Evolutionary conservation across 495 filamentous ascomycete genomes (phyloP).

Genomic region (Bathelium albidoporum): DNA sequence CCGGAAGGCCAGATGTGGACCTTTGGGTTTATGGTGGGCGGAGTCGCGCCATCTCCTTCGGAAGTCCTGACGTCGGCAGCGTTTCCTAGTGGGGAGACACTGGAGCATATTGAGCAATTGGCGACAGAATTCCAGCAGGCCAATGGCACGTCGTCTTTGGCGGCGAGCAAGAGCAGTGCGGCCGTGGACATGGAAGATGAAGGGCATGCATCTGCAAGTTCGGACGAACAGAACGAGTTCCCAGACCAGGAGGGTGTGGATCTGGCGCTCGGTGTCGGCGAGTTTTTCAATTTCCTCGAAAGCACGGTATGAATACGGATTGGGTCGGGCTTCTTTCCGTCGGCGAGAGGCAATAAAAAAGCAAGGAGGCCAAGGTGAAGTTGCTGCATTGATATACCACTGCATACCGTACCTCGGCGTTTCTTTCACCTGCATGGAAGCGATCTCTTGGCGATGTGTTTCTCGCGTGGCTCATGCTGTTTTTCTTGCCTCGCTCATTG

Average conservation of each 20-base stretch:
- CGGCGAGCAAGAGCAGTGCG: neutral
- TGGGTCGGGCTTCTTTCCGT: neutral
- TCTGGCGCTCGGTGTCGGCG: neutral
- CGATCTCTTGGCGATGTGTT: neutral
- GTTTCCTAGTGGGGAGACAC: neutral
- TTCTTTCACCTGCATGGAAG: neutral
- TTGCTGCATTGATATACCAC: constrained; percentile 5
- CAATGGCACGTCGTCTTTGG: neutral
- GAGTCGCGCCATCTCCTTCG: neutral
- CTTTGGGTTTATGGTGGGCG: neutral
- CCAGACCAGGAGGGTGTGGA: neutral
- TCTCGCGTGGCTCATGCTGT: neutral
- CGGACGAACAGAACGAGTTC: neutral
- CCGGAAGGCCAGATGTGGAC: neutral
- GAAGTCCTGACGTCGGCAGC: neutral
- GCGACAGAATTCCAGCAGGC: neutral
- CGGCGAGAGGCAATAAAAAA: neutral
- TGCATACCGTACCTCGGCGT: neutral
- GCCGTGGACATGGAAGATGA: neutral
- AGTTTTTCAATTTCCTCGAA: constrained; percentile 2
- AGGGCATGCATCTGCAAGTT: too few relatives aligned
- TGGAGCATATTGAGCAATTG: neutral
- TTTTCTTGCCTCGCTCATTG: neutral
- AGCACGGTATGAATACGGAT: neutral
- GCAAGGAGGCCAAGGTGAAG: neutral